Conservation (phyloP, 148 eudicot species). For the Chenopodium album region DNA sequence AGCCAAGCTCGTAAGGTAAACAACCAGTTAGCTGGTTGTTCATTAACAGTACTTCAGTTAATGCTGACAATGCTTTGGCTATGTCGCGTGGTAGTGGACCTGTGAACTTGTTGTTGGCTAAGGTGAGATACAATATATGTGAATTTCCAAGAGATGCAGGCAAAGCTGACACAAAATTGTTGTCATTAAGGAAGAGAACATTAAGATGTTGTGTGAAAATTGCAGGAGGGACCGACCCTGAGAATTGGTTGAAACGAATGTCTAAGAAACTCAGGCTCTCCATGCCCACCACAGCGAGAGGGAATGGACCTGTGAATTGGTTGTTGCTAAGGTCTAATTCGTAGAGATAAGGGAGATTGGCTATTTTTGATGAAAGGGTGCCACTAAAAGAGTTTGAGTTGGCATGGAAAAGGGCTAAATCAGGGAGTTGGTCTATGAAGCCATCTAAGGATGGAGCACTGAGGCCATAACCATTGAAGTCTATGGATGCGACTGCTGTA, state of each 20-base stretch:
- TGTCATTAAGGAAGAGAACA: slow-evolving; percentile 41
- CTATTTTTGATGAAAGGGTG: slow-evolving; percentile 45
- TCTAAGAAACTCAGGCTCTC: slow-evolving; percentile 52
- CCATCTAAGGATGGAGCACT: slow-evolving; percentile 58
- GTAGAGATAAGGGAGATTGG: slow-evolving; percentile 63
- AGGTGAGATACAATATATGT: slow-evolving; percentile 37
- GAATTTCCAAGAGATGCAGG: slow-evolving; percentile 29
- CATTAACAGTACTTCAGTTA: slow-evolving; percentile 31
- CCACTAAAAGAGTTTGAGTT: slow-evolving; percentile 77
- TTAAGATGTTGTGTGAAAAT: slow-evolving; percentile 55
- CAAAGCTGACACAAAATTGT: slow-evolving; percentile 32
- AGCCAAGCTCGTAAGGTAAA: slow-evolving; percentile 39
- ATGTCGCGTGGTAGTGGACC: slow-evolving; percentile 39
- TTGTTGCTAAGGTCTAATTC: slow-evolving; percentile 92
- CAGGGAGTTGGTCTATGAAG: slow-evolving; percentile 74
- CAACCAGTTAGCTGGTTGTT: slow-evolving; percentile 44
- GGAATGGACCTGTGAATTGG: slow-evolving; percentile 70
- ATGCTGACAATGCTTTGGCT: slow-evolving; percentile 24
- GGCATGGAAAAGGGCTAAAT: slow-evolving; percentile 77
- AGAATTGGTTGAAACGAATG: slow-evolving; percentile 64
- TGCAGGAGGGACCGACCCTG: slow-evolving; percentile 73
- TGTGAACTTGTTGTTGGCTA: slow-evolving; percentile 40
- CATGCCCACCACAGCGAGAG: slow-evolving; percentile 58
- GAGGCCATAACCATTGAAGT: slow-evolving; percentile 75
- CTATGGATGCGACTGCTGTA: slow-evolving; percentile 58